phyloP scores from a whole-genome alignment of 768 basidiomycete genomes.

The Coprinopsis marcescibilis region DNA sequence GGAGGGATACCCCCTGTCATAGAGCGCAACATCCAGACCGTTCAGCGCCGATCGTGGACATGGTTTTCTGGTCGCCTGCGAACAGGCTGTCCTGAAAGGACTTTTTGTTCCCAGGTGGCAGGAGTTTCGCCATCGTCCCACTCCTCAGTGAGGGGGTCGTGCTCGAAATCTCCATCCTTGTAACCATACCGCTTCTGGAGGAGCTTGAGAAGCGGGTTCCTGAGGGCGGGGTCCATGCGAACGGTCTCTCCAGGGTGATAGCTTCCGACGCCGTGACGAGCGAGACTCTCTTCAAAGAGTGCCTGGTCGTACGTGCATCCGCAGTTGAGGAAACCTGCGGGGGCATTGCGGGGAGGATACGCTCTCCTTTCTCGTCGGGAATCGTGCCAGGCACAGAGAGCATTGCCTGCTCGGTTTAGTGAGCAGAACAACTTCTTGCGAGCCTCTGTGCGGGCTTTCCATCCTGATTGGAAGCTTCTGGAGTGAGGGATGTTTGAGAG shows the following conservation, averaged over 20 bases:
- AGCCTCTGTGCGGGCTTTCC: constrained; percentile 70
- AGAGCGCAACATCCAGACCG: too few relatives aligned
- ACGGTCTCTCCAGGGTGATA: constrained; percentile 82
- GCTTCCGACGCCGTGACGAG: constrained; percentile 74
- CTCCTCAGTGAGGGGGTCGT: constrained; percentile 52
- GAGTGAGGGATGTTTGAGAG: constrained; percentile 33
- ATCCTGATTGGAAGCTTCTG: constrained; percentile 50
- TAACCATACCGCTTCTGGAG: constrained; percentile 71
- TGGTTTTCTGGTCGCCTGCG: constrained; percentile 30
- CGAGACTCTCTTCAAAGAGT: constrained; percentile 78
- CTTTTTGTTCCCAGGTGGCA: constrained; percentile 56
- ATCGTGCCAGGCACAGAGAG: constrained; percentile 88
- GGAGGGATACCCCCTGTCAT: not conserved
- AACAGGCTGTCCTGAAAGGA: constrained; percentile 28
- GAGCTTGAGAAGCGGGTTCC: constrained; percentile 72
- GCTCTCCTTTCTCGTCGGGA: constrained; percentile 76
- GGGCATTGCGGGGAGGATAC: constrained; percentile 76
- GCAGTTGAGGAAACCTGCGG: constrained; percentile 73
- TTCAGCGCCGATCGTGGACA: constrained; percentile 14
- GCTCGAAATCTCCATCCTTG: constrained; percentile 82
- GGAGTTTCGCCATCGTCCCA: constrained; percentile 70
- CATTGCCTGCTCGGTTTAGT: constrained; percentile 82
- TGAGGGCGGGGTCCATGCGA: constrained; percentile 83
- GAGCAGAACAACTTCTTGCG: constrained; percentile 71
- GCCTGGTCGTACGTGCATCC: constrained; percentile 83